Evolutionary conservation across 2,329 filamentous ascomycete species (phyloP).

Genomic region (Botrytis porri): DNA sequence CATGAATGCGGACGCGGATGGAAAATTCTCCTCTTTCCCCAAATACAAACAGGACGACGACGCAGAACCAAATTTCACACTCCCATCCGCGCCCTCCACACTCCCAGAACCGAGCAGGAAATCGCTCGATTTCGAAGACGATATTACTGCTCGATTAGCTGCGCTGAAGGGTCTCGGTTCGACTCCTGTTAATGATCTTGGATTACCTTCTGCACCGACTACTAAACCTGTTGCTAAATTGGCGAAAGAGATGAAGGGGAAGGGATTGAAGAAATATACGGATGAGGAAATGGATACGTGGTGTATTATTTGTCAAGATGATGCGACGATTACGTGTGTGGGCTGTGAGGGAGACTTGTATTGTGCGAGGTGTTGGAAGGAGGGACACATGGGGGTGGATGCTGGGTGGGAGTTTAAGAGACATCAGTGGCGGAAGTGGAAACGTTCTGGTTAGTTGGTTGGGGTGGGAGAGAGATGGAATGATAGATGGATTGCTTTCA

Average conservation of each 20-base stretch:
- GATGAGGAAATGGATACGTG: slow-evolving; percentile 73
- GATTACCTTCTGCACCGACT: slow-evolving; percentile 36
- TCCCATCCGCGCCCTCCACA: slow-evolving; percentile 33
- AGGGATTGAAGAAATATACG: slow-evolving; percentile 44
- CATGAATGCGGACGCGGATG: neutral
- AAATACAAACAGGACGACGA: neutral
- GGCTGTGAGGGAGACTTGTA: slow-evolving; percentile 73
- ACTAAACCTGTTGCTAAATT: slow-evolving; percentile 29
- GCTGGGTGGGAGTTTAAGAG: slow-evolving; percentile 68
- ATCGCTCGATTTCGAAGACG: slow-evolving; percentile 33
- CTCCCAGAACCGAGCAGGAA: slow-evolving; percentile 26
- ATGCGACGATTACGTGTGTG: slow-evolving; percentile 68
- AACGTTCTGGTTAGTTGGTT: slow-evolving; percentile 34
- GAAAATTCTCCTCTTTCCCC: neutral
- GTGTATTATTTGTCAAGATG: slow-evolving; percentile 80
- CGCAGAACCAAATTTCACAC: slow-evolving; percentile 20
- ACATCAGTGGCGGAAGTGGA: slow-evolving; percentile 65
- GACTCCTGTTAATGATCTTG: slow-evolving; percentile 25
- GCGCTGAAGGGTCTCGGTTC: slow-evolving; percentile 27
- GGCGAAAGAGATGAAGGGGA: slow-evolving; percentile 6
- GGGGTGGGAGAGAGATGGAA: neutral
- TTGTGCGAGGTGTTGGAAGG: slow-evolving; percentile 75
- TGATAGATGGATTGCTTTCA: too few species aligned
- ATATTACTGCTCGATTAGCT: slow-evolving; percentile 36
- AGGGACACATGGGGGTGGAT: slow-evolving; percentile 69